A percentile compares a stretch with the other conserved stretches of the same genome.
Evolutionary conservation across 805 yeast genomes (phyloP).

Genomic region (Cyberlindnera japonica): DNA sequence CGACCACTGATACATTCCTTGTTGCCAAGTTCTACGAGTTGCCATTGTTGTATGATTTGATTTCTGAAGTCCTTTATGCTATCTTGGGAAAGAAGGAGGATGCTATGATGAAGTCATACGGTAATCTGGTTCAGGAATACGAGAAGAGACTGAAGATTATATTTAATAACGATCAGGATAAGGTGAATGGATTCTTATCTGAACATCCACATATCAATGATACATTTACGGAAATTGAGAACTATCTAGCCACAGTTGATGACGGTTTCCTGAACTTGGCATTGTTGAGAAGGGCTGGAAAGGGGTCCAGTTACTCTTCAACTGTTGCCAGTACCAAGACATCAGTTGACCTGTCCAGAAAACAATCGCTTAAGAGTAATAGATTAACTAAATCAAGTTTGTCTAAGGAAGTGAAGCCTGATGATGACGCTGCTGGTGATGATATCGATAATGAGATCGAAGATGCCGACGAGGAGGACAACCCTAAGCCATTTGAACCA

Average conservation of each 20-base stretch:
- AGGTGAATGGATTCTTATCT: conserved; percentile 22
- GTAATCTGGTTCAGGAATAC: conserved; percentile 26
- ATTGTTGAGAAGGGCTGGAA: conserved; percentile 46
- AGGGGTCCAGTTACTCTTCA: conserved; percentile 10
- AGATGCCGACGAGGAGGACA: conserved; percentile 10
- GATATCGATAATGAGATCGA: conserved; percentile 6
- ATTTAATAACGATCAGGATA: conserved; percentile 25
- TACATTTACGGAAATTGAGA: conserved; percentile 46
- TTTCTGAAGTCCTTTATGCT: conserved; percentile 65
- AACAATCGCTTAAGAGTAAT: conserved; percentile 9
- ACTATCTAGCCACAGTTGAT: conserved; percentile 55
- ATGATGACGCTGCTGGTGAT: conserved; percentile 23
- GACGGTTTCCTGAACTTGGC: conserved; percentile 61
- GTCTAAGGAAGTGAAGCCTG: conserved; percentile 24
- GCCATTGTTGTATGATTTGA: conserved; percentile 66
- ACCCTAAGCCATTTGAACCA: conserved; percentile 2
- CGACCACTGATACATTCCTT: conserved; percentile 58
- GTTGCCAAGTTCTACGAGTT: conserved; percentile 64
- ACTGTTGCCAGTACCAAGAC: conserved; percentile 16
- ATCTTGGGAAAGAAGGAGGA: conserved; percentile 67
- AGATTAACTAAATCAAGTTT: conserved; percentile 25
- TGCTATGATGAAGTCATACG: conserved; percentile 31
- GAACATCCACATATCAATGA: conserved; percentile 30
- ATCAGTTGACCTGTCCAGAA: conserved; percentile 12
- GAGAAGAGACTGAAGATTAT: conserved; percentile 21